phyloP scores from a whole-genome alignment of 352 stramenopile genomes.

The Phytophthora pini region DNA sequence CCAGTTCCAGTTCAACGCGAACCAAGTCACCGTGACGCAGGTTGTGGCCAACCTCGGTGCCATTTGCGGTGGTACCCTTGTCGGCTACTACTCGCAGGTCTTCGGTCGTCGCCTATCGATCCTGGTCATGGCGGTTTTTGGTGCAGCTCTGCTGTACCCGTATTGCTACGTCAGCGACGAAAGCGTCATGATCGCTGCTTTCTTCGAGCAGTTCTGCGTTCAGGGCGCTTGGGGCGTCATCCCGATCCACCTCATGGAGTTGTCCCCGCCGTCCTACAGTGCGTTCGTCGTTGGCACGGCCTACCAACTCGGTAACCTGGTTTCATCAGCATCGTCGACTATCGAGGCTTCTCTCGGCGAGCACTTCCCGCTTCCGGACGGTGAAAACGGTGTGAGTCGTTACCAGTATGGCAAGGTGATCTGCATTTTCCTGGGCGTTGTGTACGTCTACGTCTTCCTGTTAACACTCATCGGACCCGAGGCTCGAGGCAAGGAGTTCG shows the following conservation, averaged over 20 bases:
- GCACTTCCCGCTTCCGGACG: conserved; percentile 47
- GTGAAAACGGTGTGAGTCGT: conserved; percentile 27
- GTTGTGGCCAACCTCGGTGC: conserved; percentile 58
- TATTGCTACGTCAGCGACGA: conserved; percentile 49
- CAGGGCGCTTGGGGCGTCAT: conserved; percentile 63
- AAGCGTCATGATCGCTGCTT: conserved; percentile 46
- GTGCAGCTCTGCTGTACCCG: conserved; percentile 51
- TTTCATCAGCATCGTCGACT: conserved; percentile 58
- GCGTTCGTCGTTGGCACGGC: conserved; percentile 55
- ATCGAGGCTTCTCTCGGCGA: conserved; percentile 59
- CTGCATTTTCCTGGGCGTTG: conserved; percentile 49
- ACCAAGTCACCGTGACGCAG: conserved; percentile 56
- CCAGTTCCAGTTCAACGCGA: conserved; percentile 48
- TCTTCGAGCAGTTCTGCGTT: conserved; percentile 52
- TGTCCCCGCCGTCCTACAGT: conserved; percentile 58
- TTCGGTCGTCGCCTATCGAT: conserved; percentile 57
- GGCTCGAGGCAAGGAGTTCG: conserved; percentile 57
- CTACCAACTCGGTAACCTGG: conserved; percentile 65
- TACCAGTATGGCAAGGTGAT: conserved; percentile 66
- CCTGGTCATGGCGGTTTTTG: conserved; percentile 38
- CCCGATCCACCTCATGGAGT: conserved; percentile 53
- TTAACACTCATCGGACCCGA: conserved; percentile 59
- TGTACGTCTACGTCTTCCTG: conserved; percentile 57
- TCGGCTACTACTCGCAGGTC: conserved; percentile 64
- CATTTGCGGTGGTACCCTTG: conserved; percentile 52